Base-by-base conservation (phyloP, 2,329 filamentous ascomycete species). In the Aspergillus glaucus region DNA sequence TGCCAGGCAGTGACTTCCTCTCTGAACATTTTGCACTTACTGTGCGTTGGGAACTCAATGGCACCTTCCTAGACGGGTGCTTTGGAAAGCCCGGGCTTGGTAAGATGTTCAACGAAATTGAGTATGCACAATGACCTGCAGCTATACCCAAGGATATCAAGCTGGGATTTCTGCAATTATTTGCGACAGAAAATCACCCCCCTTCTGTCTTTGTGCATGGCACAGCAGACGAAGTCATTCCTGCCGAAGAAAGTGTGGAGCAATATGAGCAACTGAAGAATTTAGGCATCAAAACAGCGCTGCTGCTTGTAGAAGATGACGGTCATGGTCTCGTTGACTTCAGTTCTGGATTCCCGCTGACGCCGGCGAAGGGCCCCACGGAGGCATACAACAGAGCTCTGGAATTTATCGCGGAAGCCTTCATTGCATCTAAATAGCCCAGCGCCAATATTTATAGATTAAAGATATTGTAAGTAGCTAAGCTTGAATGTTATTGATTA, bases 161-260 rank as follows among this genome's bases (percentile, higher is more conserved):
- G 28, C 44, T 46, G 1, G 54, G 49, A 2, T 47, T 59, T 10
- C 36, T 58, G 39, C 50, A 59, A 44, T 26, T 45, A 10, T 56
- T 55, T 17, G 55, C 58, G 21, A 43, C 22, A 1, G 45, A 21
- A 15, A 44, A 45, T 12, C 51, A 59, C 39, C 55, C 57, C 6
- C 57, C 57, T 5, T 50, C 52, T 8, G 47, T 58, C 12, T 55
- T 59, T 36, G 55, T 59, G 42, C 57, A 59, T 48, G 57, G 57
- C 0, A 51, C 49, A 3, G 51, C 48, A 3, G 57, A 59, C 45
- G 57, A 59, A 42, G 57, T 58, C n/a, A 55, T 59, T 10, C 45
- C 52, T 1, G 49, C 47, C 9, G 36, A 49, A n/a, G 57, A 59
- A 39, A 58, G 57, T 32, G 28, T 46, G 8, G 36, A 50, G 15